Evolutionary conservation across 495 filamentous ascomycete genomes (phyloP).

Genomic region (Aspergillus conjunctus): DNA sequence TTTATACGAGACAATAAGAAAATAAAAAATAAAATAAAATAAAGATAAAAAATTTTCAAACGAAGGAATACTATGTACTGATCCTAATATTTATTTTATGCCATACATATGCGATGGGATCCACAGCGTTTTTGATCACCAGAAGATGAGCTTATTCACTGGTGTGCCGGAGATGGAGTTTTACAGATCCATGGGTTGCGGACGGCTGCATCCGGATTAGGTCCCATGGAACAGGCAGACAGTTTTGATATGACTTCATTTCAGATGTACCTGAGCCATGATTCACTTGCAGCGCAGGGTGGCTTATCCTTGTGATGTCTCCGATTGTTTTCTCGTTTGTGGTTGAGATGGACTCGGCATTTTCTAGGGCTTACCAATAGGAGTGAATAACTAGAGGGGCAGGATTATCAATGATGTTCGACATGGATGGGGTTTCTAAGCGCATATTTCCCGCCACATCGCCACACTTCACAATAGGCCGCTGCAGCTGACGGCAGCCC

Average conservation of each 20-base stretch:
- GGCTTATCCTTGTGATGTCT: slow-evolving; percentile 1
- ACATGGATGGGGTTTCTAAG: slow-evolving; percentile 6
- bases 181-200: slow-evolving; percentile 9
- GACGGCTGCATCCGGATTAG: slow-evolving; percentile 14
- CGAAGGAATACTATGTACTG: too few species aligned
- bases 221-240: slow-evolving; percentile 18
- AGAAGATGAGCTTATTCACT: slow-evolving; percentile 4
- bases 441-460: slow-evolving; percentile 15
- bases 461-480: slow-evolving; percentile 20
- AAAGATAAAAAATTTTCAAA: too few species aligned
- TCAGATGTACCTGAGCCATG: not conserved
- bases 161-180: not conserved
- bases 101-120: not conserved
- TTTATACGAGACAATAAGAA: not conserved
- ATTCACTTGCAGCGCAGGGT: slow-evolving; percentile 2
- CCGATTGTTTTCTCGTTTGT: not conserved
- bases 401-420: slow-evolving; percentile 4
- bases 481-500: slow-evolving; percentile 4
- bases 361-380: not conserved
- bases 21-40: not conserved
- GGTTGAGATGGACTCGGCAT: not conserved
- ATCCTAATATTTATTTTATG: not conserved
- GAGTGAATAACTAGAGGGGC: not conserved
- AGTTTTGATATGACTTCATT: slow-evolving; percentile 3
- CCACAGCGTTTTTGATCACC: slow-evolving; percentile 2